Percentiles rank a stretch among this genome's conserved stretches.
phyloP scores from a whole-genome alignment of 805 yeast species.

The Vanderwaltozyma yarrowii region DNA sequence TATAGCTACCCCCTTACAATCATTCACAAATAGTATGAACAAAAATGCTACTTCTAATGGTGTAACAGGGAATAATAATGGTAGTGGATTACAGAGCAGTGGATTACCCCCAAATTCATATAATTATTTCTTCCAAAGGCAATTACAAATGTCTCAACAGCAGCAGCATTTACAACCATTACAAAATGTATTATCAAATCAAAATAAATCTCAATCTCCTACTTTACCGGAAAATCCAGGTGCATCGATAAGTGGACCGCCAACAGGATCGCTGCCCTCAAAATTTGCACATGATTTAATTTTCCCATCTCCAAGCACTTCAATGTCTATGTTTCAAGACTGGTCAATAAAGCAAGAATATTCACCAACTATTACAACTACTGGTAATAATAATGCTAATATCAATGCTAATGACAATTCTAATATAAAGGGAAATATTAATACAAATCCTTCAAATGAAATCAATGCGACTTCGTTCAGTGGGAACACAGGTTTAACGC shows the following conservation, averaged over 20 bases:
- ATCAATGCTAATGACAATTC: no score
- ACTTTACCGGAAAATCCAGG: constrained; percentile 2
- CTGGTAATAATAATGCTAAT: no score
- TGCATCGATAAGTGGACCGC: constrained; percentile 10
- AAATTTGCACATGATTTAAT: constrained; percentile 28
- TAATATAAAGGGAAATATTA: constrained; percentile 1
- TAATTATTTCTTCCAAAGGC: constrained; percentile 7
- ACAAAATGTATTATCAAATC: neutral
- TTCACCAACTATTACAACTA: neutral
- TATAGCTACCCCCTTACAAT: constrained; percentile 28
- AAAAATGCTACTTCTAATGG: constrained; percentile 9
- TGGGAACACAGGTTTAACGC: constrained; percentile 24
- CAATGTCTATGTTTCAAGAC: constrained; percentile 27
- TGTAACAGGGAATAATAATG: no score
- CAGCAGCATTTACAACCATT: constrained; percentile 4
- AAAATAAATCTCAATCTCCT: neutral
- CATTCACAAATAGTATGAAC: constrained; percentile 14
- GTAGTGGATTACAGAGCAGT: constrained; percentile 2
- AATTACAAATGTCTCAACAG: constrained; percentile 17
- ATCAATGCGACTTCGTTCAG: constrained; percentile 1
- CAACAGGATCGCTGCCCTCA: constrained; percentile 23
- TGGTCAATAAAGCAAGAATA: constrained; percentile 16
- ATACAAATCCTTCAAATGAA: neutral
- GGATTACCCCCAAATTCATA: constrained; percentile 9
- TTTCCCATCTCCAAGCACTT: constrained; percentile 24